Base-by-base conservation (phyloP, 139 green algal species). In the Choricystis sp. region DNA sequence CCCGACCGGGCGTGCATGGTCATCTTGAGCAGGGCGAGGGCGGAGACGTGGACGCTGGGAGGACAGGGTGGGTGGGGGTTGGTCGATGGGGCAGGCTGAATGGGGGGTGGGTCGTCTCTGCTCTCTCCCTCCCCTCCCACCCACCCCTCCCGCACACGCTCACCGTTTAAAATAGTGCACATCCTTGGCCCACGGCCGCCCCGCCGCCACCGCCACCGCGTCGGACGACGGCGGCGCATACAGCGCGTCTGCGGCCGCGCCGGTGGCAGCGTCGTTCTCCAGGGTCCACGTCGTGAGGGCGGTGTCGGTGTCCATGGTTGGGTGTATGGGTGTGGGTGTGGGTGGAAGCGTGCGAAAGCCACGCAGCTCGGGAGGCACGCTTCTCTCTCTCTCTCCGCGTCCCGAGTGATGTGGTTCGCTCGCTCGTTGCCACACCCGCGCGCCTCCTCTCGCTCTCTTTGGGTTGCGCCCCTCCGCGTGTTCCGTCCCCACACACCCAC, bases 21-120 rank as follows among this genome's bases (percentile, higher is more conserved):
- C 72, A 98, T 98, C 71, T 98, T 98, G 9, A 98, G 73, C 48
- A 98, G 73, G 1, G 92, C 90, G 30, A 97, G 75, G 1, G 91
- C 90, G 0, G 90, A 96, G 49, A 98, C 87, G 3, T 77, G 69
- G 25, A 96, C 92, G 49, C 87, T 95, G 75, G 62, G 26, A 21
- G 26, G 49, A 48, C 26, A 26, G 61, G 24, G 16, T 24, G 3
- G 5, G 24, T 4, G 62, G 20, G 49, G 55, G 16, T 5, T n/a
- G 24, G 4, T 31, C 24, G 4, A 23, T 25, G 57, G 4, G 9
- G 5, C 16, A 20, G 56, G 20, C 49, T 24, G 3, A 28, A 29
- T 2, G 14, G 40, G 40, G 40, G 9, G 40, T 52, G 40, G n/a
- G n/a, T n/a, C n/a, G n/a, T n/a, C n/a, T n/a, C n/a, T 1, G 21